Evolutionary conservation across 352 stramenopile species (phyloP).

Genomic region (Globisporangium viniferum): DNA sequence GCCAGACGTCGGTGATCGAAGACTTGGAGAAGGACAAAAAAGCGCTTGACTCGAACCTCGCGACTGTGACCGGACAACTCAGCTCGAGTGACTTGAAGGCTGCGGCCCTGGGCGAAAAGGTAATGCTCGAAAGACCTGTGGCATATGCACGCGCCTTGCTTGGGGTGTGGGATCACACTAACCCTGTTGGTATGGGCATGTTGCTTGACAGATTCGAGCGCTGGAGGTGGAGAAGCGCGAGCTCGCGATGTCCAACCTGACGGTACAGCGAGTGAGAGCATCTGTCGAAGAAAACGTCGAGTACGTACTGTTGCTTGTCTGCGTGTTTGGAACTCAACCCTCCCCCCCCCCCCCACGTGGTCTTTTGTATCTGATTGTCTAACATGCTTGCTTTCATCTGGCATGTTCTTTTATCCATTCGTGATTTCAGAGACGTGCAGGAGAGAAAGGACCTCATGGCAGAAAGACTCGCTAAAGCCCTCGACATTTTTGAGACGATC

Average conservation of each 20-base stretch:
- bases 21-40: constrained; percentile 6
- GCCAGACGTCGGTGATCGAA: not conserved
- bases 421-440: not conserved
- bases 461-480: not conserved
- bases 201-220: not conserved
- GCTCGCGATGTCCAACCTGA: not conserved
- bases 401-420: not conserved
- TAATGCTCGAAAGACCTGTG: not conserved
- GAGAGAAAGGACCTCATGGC: constrained; percentile 1
- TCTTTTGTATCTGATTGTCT: not conserved
- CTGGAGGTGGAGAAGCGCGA: constrained; percentile 2
- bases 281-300: not conserved
- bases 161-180: not conserved
- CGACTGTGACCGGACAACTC: not conserved
- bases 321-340: not conserved
- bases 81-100: not conserved
- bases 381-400: not conserved
- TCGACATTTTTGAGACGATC: constrained; percentile 8
- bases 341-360: too few species aligned
- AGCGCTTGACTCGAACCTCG: not conserved
- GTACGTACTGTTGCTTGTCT: not conserved
- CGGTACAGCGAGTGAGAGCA: not conserved
- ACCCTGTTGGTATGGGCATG: not conserved
- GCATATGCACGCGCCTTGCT: not conserved
- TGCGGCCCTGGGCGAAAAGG: not conserved